A percentile compares a stretch with the other conserved stretches of the same genome.
phyloP scores from a whole-genome alignment of 2,329 filamentous ascomycete genomes.

The Neospermospora avenae region DNA sequence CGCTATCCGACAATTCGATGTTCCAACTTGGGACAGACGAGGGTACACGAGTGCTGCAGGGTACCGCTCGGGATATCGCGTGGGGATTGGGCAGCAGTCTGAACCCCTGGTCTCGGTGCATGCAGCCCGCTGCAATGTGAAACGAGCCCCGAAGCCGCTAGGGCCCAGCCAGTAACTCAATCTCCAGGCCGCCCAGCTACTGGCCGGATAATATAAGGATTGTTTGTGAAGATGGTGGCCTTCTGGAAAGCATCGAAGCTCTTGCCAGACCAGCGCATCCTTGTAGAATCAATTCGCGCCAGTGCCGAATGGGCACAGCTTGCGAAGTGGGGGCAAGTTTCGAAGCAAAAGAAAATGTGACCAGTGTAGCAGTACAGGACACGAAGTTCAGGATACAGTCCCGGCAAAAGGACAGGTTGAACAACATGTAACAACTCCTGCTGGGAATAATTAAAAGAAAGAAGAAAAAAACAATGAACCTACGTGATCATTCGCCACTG shows the following conservation, averaged over 20 bases:
- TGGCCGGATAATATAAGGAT: not conserved
- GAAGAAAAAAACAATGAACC: constrained; percentile 32
- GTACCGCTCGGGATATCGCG: constrained; percentile 11
- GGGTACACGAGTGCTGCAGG: constrained; percentile 16
- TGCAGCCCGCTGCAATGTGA: constrained; percentile 26
- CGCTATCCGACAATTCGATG: constrained; percentile 21
- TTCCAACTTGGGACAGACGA: not conserved
- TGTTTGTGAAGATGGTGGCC: constrained; percentile 2
- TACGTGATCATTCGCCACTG: constrained; percentile 42
- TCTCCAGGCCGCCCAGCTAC: constrained; percentile 19
- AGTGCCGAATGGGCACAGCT: constrained; percentile 24
- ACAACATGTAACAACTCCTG: constrained; percentile 10
- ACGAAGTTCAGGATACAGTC: constrained; percentile 18
- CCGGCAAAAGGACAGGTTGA: constrained; percentile 12
- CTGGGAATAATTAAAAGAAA: not conserved
- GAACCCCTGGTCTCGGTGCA: constrained; percentile 25
- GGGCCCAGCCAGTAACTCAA: not conserved
- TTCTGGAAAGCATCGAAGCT: constrained; percentile 34
- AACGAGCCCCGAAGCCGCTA: constrained; percentile 23
- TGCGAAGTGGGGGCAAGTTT: constrained; percentile 22
- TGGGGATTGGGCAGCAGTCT: constrained; percentile 31
- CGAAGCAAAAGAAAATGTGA: constrained; percentile 20
- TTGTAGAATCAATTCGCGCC: constrained; percentile 1
- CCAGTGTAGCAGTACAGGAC: constrained; percentile 16
- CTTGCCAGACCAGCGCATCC: not conserved